Conservation (phyloP, 176 grass and related monocot species). For the Eremochloa ophiuroides region DNA sequence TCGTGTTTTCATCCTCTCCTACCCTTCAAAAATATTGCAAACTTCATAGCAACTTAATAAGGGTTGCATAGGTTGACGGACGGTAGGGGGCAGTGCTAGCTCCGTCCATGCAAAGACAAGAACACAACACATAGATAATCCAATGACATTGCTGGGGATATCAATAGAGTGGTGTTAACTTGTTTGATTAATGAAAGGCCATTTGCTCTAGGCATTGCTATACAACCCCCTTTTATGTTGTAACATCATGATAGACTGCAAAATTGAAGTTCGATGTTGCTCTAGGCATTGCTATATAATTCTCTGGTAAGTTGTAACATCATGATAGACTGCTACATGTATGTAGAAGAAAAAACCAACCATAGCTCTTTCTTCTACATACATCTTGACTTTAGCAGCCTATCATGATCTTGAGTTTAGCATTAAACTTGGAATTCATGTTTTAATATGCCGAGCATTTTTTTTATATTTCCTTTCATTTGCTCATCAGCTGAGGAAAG, state of each 20-base stretch:
- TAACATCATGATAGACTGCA: neutral
- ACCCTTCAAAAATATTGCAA: too few relatives aligned
- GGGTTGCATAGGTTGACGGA: too few relatives aligned
- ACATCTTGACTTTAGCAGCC: neutral
- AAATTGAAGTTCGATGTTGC: slow-evolving; percentile 16
- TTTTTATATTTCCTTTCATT: neutral
- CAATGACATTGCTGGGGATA: neutral
- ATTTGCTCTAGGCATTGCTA: neutral
- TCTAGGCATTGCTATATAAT: neutral
- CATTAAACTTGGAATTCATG: slow-evolving; percentile 3
- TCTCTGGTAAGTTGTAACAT: neutral
- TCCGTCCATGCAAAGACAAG: too few relatives aligned
- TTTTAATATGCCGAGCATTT: neutral
- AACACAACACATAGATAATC: neutral
- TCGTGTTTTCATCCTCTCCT: too few relatives aligned
- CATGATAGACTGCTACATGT: neutral
- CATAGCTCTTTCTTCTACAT: neutral
- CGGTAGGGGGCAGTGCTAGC: too few relatives aligned
- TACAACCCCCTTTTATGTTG: neutral
- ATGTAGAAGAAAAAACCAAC: neutral
- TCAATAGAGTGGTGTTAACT: neutral
- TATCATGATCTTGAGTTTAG: neutral
- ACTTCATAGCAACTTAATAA: too few relatives aligned
- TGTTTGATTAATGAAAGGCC: neutral
- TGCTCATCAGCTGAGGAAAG: neutral